Base-by-base conservation (phyloP, 2,329 filamentous ascomycete genomes). In the Penicillium sp. region DNA sequence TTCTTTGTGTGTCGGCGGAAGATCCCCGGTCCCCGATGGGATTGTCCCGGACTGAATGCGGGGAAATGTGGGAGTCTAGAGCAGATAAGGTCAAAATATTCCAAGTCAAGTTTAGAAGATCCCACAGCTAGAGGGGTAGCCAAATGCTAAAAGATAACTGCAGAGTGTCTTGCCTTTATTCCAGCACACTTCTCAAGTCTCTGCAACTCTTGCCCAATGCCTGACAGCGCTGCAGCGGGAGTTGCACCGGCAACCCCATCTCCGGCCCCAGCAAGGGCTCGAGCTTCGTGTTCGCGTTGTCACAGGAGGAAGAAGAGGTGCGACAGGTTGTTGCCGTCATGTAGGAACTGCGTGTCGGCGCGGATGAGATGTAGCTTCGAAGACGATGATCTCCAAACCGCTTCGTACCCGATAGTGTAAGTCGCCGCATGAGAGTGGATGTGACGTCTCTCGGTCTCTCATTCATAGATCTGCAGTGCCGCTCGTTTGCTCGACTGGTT, bases 261-360 rank as follows among this genome's bases (percentile, higher is more conserved):
- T 18, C 18, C 41, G 3, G n/a, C 16, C n/a, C 10, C 41, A 18
- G 62, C 60, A n/a, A 53, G 62, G 25, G 63, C 65, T 15, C 55
- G 61, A 35, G 64, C 52, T 39, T 76, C 73, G 8, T 77, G 74
- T 71, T 42, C 75, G 64, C 27, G 76, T 13, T 78, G 76, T 52
- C 72, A 77, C 57, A 69, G 68, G 42, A 62, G 75, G 23, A 78
- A 78, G 60, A 78, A 78, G 66, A 68, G 71, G 45, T 78, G 76
- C 54, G 75, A 78, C 60, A 66, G 72, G 12, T 56, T 52, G 2
- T 55, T 78, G 21, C 75, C 76, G 1, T 61, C 67, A 34, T 78
- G 76, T 55, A 64, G 69, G 8, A 75, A 75, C 40, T 78, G 76
- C 58, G 61, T 61, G 15, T 59, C 62, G 25, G 75, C 75, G 5